Evolutionary conservation across 371 early-diverging fungal genomes (phyloP), one percentile per base, ranked within the genome.

Genomic region (Scutellospora calospora): DNA sequence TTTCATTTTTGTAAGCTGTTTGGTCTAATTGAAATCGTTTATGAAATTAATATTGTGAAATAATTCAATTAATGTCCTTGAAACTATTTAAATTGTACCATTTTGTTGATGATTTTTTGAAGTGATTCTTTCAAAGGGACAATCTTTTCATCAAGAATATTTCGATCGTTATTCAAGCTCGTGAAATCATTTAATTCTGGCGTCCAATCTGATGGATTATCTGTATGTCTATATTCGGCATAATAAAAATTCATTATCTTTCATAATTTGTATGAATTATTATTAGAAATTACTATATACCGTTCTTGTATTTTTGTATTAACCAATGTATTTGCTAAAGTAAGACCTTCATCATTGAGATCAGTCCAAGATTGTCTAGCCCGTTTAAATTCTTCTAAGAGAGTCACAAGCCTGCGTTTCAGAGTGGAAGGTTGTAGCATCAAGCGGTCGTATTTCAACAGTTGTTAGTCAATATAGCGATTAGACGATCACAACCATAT

Each of bases 271-370:
- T 38, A 45, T 38, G 6, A 38, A 38, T 38, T 38, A 45, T 0
- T 9, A 45, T 8, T 45, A 45, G 11, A 45, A 6, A 45, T 11
- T 45, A 45, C 45, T 45, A 45, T 9, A 45, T 76, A 76, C 77
- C 63, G 77, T 63, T 77, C 77, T 77, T 77, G 45, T 16, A 77
- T 27, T 63, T 60, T 77, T 60, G 49, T 63, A 63, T 77, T 77
- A 14, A 77, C 41, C 5, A 77, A 45, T 5, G 65, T 49, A 63
- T 77, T 77, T 1, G 77, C 77, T 14, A 63, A 16, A 6, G 63
- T 63, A 62, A 77, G 41, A 49, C 77, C 31, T 5, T 77, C 45
- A n/a, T 77, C 60, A 63, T 77, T 77, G n/a, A 77, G 63, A 45
- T 77, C 65, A 16, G 20, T 16, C 77, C 77, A 77, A 63, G 18